A percentile compares a stretch with the other conserved stretches of the same genome.
Conservation (phyloP, 2,329 filamentous ascomycete species). For the Beauveria brongniartii region DNA sequence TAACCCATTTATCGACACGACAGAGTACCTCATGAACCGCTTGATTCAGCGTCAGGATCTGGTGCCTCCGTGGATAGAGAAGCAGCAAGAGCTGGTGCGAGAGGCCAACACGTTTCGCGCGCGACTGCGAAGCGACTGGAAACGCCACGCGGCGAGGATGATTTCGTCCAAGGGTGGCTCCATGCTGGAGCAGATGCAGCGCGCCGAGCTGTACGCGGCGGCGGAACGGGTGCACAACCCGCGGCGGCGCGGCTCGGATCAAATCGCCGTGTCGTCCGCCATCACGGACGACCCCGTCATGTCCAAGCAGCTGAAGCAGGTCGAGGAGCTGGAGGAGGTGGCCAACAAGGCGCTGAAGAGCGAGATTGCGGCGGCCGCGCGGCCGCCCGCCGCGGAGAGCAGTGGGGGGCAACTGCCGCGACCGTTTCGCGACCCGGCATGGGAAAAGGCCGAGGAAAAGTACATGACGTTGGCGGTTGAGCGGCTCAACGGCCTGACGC, state of each 20-base stretch:
- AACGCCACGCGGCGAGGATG: conserved; percentile 67
- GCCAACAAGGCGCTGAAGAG: conserved; percentile 11
- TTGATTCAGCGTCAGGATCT: conserved; percentile 96
- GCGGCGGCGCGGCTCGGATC: conserved; percentile 31
- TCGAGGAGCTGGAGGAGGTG: conserved; percentile 13
- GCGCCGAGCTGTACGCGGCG: conserved; percentile 64
- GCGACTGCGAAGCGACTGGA: conserved; percentile 76
- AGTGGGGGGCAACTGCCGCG: conserved; percentile 29
- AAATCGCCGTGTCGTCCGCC: conserved; percentile 39
- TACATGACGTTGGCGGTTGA: conserved; percentile 72
- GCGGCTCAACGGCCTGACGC: conserved; percentile 69
- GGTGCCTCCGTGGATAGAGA: conserved; percentile 97
- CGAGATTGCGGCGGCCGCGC: conserved; percentile 8
- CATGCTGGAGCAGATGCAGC: conserved; percentile 61
- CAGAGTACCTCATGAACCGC: conserved; percentile 97
- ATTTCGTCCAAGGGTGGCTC: conserved; percentile 73
- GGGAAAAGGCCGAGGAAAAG: conserved; percentile 62
- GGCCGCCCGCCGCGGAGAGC: neutral
- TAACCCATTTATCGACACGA: conserved; percentile 89
- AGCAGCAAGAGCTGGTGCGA: conserved; percentile 80
- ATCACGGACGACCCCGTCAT: conserved; percentile 41
- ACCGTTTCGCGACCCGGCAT: conserved; percentile 71
- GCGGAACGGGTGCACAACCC: conserved; percentile 65
- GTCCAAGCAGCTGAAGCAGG: conserved; percentile 34
- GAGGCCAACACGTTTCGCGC: conserved; percentile 62